These are phyloP conservation scores for Diospyros kaki DNA, from an alignment of 148 eudicot genomes.

Conservation along the genomic window DNA sequence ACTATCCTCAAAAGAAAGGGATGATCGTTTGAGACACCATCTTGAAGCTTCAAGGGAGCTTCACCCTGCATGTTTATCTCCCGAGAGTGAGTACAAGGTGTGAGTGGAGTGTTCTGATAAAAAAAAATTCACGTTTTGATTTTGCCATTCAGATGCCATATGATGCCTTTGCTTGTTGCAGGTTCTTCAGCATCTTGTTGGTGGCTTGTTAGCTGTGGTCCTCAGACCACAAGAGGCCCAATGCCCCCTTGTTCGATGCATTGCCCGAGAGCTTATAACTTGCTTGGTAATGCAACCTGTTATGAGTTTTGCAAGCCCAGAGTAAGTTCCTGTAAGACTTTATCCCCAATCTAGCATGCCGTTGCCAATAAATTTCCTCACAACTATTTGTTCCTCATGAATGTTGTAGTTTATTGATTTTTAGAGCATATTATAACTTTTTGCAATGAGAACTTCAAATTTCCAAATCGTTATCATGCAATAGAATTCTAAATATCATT, in stretches of 20 bases:
- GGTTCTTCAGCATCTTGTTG: slow-evolving; percentile 81
- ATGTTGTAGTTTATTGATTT: too few relatives aligned
- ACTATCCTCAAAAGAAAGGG: slow-evolving; percentile 94
- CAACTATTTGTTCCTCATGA: too few relatives aligned
- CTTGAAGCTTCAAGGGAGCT: slow-evolving; percentile 80
- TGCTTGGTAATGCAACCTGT: slow-evolving; percentile 90
- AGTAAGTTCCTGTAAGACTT: slow-evolving; percentile 42
- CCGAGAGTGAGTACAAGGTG: slow-evolving; percentile 99
- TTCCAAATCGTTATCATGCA: too few relatives aligned
- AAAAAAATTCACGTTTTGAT: background rate
- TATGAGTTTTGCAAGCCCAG: slow-evolving; percentile 82
- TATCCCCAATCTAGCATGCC: too few relatives aligned
- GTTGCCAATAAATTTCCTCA: too few relatives aligned
- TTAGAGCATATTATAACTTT: too few relatives aligned
- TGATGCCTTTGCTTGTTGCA: slow-evolving; percentile 25
- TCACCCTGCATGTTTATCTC: slow-evolving; percentile 87
- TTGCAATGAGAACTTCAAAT: too few relatives aligned
- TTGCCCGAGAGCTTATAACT: slow-evolving; percentile 84
- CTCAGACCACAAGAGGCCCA: slow-evolving; percentile 87
- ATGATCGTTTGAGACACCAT: slow-evolving; percentile 90
- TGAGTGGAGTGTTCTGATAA: slow-evolving; percentile 37
- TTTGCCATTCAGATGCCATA: slow-evolving; percentile 15
- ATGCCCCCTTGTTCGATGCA: slow-evolving; percentile 81
- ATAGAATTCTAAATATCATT: too few relatives aligned
- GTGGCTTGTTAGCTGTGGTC: slow-evolving; percentile 73